These are phyloP conservation scores for Sugiyamaella boreocaroliniensis DNA, from an alignment of 805 yeast genomes.

Conservation along the genomic window DNA sequence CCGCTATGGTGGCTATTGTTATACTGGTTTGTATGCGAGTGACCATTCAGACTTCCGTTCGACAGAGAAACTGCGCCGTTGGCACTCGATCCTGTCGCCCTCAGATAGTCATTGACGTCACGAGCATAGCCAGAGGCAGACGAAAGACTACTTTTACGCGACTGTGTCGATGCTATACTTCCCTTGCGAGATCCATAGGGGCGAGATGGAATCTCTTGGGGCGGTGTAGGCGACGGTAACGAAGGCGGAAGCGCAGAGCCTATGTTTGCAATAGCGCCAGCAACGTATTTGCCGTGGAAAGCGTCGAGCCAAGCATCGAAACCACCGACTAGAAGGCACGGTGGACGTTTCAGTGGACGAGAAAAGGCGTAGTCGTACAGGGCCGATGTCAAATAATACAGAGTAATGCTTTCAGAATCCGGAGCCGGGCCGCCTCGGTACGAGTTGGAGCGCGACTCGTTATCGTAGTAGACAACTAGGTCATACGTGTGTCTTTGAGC, in stretches of 20 bases:
- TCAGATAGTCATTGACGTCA: slow-evolving; percentile 28
- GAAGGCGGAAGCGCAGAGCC: not conserved
- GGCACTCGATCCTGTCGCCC: slow-evolving; percentile 8
- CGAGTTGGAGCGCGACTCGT: slow-evolving; percentile 22
- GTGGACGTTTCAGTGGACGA: slow-evolving; percentile 36
- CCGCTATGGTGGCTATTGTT: not conserved
- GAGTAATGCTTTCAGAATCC: slow-evolving; percentile 14
- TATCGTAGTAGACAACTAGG: slow-evolving; percentile 59
- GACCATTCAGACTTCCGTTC: not conserved
- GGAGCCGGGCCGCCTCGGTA: slow-evolving; percentile 20
- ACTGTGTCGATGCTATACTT: slow-evolving; percentile 12
- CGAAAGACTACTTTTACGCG: slow-evolving; percentile 18
- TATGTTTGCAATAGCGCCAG: not conserved
- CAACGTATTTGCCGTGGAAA: slow-evolving; percentile 13
- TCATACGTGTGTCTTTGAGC: slow-evolving; percentile 49
- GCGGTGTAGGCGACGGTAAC: slow-evolving; percentile 6
- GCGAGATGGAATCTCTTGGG: slow-evolving; percentile 13
- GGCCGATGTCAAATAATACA: slow-evolving; percentile 31
- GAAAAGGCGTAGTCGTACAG: slow-evolving; percentile 36
- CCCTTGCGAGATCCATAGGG: slow-evolving; percentile 18
- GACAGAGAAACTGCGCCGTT: slow-evolving; percentile 3
- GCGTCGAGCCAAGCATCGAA: slow-evolving; percentile 38
- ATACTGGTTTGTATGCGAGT: not conserved
- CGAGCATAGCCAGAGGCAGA: slow-evolving; percentile 19
- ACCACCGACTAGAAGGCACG: slow-evolving; percentile 51